These are phyloP conservation scores for Penicillium sp. DNA, from an alignment of 2,329 filamentous ascomycete species.

Conservation along the genomic window DNA sequence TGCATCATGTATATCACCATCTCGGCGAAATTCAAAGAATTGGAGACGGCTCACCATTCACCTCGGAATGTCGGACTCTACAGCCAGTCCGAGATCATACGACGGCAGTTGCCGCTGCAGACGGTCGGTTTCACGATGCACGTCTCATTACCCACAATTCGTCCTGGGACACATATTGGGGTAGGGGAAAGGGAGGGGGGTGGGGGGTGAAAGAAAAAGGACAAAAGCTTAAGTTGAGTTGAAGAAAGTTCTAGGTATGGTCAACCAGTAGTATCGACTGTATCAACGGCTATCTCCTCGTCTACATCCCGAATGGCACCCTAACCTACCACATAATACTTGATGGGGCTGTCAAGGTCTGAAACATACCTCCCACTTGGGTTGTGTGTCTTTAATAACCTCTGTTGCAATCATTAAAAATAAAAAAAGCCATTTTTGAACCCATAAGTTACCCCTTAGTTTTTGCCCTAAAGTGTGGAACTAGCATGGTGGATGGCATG, in stretches of 20 bases:
- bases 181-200: too few species aligned
- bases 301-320: slow-evolving; percentile 25
- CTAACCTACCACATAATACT: slow-evolving; percentile 21
- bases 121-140: slow-evolving; percentile 19
- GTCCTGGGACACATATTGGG: too few species aligned
- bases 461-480: too few species aligned
- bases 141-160: slow-evolving; percentile 6
- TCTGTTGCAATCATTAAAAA: too few species aligned
- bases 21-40: background rate
- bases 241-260: slow-evolving; percentile 12
- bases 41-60: background rate
- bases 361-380: background rate
- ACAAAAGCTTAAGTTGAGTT: too few species aligned
- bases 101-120: slow-evolving; percentile 23
- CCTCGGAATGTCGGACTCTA: background rate
- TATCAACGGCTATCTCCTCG: slow-evolving; percentile 30
- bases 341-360: slow-evolving; percentile 23
- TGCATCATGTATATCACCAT: background rate
- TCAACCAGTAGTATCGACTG: slow-evolving; percentile 26
- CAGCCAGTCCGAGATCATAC: background rate
- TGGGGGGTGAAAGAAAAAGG: too few species aligned
- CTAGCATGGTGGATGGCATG: too few species aligned
- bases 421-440: too few species aligned
- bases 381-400: background rate
- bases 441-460: too few species aligned